Evolutionary conservation across 2,329 filamentous ascomycete species (phyloP), one percentile per base, ranked within the genome.

Genomic region (Paracoccidioides brasiliensis): DNA sequence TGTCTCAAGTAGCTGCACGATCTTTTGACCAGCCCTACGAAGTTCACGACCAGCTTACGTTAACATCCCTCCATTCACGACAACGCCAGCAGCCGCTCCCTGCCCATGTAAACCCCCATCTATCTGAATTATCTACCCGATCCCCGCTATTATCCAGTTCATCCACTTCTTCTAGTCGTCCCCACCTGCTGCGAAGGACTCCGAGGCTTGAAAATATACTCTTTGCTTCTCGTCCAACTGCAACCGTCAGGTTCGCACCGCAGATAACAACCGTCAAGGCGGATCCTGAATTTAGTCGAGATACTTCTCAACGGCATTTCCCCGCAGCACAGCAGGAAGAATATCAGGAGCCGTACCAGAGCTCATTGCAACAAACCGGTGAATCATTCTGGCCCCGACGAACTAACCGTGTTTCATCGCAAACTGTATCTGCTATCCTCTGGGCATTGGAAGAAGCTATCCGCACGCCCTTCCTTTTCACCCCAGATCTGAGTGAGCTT

Each of bases 381-480:
- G 63, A 77, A 66, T 67, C 79, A 68, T 72, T 80, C 73, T 69
- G 80, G 80, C 70, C 79, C 70, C 64, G 62, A 55, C 67, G 72
- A 56, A 72, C 67, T 9, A 71, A 67, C 58, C 83, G 82, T 65
- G 84, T 96, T 70, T 95, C 90, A 50, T 85, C 82, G 63, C 83
- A 87, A 61, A 95, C 89, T 49, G 87, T 88, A 61, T 88, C 86
- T 70, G 91, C 93, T 41, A 90, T 98, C 68, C 84, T 95, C 64
- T 97, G 87, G 76, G 83, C 90, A 41, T 81, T 97, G 56, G 90
- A 97, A 76, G 89, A 94, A 75, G 89, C 88, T 41, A 79, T 97
- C 62, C 85, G 90, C 48, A 81, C 85, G 49, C 90, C 91, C 2
- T 80, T 89, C 62, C 76, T 82, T 51, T 94, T 97, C 72, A 94